Evolutionary conservation across 2,329 filamentous ascomycete species (phyloP), one percentile per base, ranked within the genome.

Genomic region (Fusarium solani-melongenae): DNA sequence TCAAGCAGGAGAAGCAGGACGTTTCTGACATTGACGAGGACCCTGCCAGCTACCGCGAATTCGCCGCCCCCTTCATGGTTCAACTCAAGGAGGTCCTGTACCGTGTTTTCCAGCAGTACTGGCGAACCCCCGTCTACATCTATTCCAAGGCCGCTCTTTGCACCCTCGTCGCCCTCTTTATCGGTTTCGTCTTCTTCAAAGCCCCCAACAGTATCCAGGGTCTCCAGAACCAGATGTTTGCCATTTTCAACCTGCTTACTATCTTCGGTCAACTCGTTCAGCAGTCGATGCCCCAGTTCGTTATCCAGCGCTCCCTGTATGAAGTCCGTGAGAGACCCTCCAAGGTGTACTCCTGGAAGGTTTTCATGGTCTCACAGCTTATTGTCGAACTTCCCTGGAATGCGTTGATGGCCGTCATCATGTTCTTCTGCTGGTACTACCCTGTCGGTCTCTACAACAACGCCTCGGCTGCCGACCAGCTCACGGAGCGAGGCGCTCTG

Each of bases 51-150:
- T 94, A 91, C 82, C 88, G 90, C 70, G 94, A 97, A 81, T 97
- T 97, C 70, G 95, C 95, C 5, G 93, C 94, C 6, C 90, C 93
- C 0, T 94, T 97, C 79, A 78, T 75, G 44, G 79, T 85, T 9
- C 95, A 98, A 82, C 84, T 96, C 46, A 84, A 83, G 64, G 87
- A 92, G 78, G 93, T 94, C 65, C 88, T 90, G 20, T 81, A 88
- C 73, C 94, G 95, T 78, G 92, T 96, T 29, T 96, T 96, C 86
- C 90, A 95, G 79, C 94, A 97, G 81, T 97, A 96, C 88, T 97
- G 95, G 94, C 93, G 95, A 69, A 95, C 92, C 0, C 95, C 95
- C 0, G 89, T 91, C 6, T 97, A 97, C 85, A 95, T 98, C 82
- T 97, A 96, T 85, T 92, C 93, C 77, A 97, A 97, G 86, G 81